Base-by-base conservation (phyloP, 140 eudicot genomes). In the Oenanthe javanica region DNA sequence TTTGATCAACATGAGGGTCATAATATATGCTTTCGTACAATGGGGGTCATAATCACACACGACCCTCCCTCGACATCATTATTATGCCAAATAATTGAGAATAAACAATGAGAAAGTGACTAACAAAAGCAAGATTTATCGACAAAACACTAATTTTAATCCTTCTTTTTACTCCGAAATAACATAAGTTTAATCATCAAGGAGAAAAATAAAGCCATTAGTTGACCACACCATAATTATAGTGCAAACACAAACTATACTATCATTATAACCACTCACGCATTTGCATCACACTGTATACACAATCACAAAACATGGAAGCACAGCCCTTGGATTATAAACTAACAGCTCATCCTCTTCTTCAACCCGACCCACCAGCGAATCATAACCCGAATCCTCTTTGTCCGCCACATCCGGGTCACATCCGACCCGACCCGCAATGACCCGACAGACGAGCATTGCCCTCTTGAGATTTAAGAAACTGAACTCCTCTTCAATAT, bases 401-500 rank as follows among this genome's bases (percentile, higher is more conserved):
- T 89, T 93, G 7, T 80, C 91, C 9, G 46, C 83, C 4, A 81
- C 47, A 0, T 16, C 84, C 74, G 79, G 89, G 38, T 87, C 96
- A 69, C 87, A 89, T 1, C 95, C 96, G 73, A 91, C 89, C 84
- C 97, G 95, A 51, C 98, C 98, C 59, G 97, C 98, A 2, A 93
- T 79, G 15, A 93, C 97, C 83, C 98, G 89, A 64, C 98, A 93
- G 1, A 93, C 93, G 18, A 93, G 84, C 97, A 89, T 87, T 8
- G 97, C 96, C 43, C 96, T 86, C 87, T 89, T 93, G 81, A 89
- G 89, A 77, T 86, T 77, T 94, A 93, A 88, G 83, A 93, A 93
- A 82, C 84, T 59, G 82, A 93, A 91, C 79, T 91, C 98, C 74
- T 87, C 89, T 85, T 93, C 98, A 5, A 93, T 81, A 46, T 91